Conservation (phyloP, 1,284 basidiomycete species). For the Agaricales sp. region DNA sequence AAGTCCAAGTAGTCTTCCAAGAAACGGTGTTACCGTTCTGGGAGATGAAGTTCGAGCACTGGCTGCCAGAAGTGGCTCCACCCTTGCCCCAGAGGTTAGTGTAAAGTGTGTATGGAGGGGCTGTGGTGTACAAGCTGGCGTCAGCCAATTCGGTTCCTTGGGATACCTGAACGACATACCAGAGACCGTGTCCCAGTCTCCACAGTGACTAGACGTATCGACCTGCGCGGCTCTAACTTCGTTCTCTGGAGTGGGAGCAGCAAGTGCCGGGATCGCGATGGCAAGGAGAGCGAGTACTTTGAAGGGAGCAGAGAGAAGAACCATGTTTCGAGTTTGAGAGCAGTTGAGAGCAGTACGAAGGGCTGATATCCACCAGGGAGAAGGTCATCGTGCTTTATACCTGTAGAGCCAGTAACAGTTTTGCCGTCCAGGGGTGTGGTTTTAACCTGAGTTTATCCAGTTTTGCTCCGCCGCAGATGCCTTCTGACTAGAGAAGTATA, state of each 20-base stretch:
- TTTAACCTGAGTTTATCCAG: background rate
- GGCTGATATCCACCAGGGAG: too few relatives aligned
- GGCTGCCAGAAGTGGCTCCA: conserved; percentile 37
- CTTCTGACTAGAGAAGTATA: too few relatives aligned
- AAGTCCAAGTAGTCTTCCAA: conserved; percentile 47
- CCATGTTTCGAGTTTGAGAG: background rate
- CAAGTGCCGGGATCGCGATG: background rate
- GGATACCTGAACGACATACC: conserved; percentile 7
- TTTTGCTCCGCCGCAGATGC: background rate
- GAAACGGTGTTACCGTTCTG: conserved; percentile 32
- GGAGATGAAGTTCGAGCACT: conserved; percentile 41
- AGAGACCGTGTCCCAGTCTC: conserved; percentile 14
- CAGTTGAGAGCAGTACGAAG: too few relatives aligned
- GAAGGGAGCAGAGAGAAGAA: too few relatives aligned
- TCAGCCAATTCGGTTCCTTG: conserved; percentile 11
- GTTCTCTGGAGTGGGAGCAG: too few relatives aligned
- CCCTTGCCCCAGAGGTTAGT: conserved; percentile 43
- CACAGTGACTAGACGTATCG: conserved; percentile 24
- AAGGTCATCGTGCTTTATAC: background rate
- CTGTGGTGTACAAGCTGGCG: conserved; percentile 12
- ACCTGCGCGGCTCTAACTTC: too few relatives aligned
- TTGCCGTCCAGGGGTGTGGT: background rate
- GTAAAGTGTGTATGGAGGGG: conserved; percentile 35
- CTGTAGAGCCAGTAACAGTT: background rate
- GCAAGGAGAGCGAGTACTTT: background rate